Conservation (phyloP, 1,139 yeast genomes). For the Nakaseomyces kungkrabaensis region DNA sequence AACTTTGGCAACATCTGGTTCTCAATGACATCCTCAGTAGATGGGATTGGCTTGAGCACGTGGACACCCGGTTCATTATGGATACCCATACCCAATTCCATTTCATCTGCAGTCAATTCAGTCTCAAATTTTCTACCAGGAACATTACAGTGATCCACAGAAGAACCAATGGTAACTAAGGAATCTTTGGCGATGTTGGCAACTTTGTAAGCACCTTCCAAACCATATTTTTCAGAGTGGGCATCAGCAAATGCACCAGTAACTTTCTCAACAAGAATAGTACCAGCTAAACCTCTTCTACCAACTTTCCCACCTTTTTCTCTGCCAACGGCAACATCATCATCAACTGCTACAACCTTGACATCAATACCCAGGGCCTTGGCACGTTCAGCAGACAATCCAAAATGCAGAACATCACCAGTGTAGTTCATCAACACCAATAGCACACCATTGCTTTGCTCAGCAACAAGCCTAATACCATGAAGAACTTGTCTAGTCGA, state of each 20-base stretch:
- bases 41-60: slow-evolving; percentile 62
- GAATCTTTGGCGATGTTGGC: slow-evolving; percentile 56
- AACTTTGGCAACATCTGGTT: slow-evolving; percentile 43
- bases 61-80: slow-evolving; percentile 88
- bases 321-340: slow-evolving; percentile 88
- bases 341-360: slow-evolving; percentile 69
- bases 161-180: slow-evolving; percentile 80
- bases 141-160: slow-evolving; percentile 79
- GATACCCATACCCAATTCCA: slow-evolving; percentile 91
- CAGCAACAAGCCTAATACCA: slow-evolving; percentile 40
- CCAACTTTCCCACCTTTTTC: slow-evolving; percentile 85
- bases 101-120: slow-evolving; percentile 48
- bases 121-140: slow-evolving; percentile 64
- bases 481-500: slow-evolving; percentile 76
- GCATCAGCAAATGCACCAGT: slow-evolving; percentile 64
- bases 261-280: slow-evolving; percentile 74
- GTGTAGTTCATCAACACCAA: slow-evolving; percentile 84
- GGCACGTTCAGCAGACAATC: slow-evolving; percentile 81
- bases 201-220: slow-evolving; percentile 44
- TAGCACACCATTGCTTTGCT: slow-evolving; percentile 54
- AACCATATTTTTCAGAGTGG: slow-evolving; percentile 34
- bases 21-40: slow-evolving; percentile 45
- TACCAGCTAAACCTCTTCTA: slow-evolving; percentile 88
- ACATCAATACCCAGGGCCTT: slow-evolving; percentile 63
- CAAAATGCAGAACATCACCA: slow-evolving; percentile 88